Base-by-base conservation (phyloP, 2,329 filamentous ascomycete species). In the Fusarium scirpi region DNA sequence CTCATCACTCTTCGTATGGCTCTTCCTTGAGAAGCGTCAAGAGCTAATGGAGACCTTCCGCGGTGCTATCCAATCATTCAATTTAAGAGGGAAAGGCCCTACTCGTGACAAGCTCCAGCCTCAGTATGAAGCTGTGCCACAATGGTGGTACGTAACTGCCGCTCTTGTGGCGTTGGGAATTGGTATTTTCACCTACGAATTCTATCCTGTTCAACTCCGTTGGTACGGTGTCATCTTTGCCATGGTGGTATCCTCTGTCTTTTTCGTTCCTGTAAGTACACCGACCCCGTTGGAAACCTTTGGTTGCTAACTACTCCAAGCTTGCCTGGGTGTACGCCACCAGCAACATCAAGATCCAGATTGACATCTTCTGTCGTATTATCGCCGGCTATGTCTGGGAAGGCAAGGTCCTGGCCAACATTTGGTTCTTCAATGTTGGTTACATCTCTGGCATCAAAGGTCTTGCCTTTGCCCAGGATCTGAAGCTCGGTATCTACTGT, bases 401-500 rank as follows among this genome's bases (percentile, higher is more conserved):
- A n/a, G 81, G 81, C 58, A 82, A 83, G 27, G 80, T 81, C 1
- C 74, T 80, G 34, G 78, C 73, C 49, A 81, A 81, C 43, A 81
- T 82, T 34, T 79, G 77, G 76, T 80, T 80, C 74, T 80, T 79
- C 38, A 76, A 81, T 43, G 56, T 79, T 38, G 79, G 77, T 4
- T 84, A 82, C 48, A 83, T 83, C 38, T 79, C 80, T 4, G 79
- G 80, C 45, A 79, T 79, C 55, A 83, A 84, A 58, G 82, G 77
- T 0, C 76, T 84, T 4, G 77, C 77, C 8, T 84, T 83, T 65
- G 78, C 80, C 0, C 78, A 81, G 59, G 84, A 85, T 45, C 69
- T 85, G 30, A 86, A 85, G 65, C 77, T 86, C 1, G 84, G 82
- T 1, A 77, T 82, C 6, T 82, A 83, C 68, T 78, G 76, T 51